Percentiles rank a stretch among this genome's conserved stretches.
These are phyloP conservation scores for Fusarium chuoi DNA, from an alignment of 2,329 filamentous ascomycete species.

Conservation along the genomic window DNA sequence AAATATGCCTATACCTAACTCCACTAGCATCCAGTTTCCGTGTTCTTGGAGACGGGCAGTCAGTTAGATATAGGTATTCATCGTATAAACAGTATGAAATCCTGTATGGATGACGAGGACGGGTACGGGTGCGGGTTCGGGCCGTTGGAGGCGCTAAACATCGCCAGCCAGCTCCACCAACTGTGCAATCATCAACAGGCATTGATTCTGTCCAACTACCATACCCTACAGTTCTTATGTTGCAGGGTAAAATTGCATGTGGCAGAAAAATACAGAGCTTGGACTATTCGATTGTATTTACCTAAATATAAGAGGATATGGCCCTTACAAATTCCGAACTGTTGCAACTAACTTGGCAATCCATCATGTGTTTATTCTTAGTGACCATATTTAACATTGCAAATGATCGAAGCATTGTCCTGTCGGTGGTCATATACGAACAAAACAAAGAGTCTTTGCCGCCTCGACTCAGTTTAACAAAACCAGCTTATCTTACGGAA, in stretches of 20 bases:
- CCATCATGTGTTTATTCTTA: background rate
- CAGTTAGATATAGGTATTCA: background rate
- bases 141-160: constrained; percentile 30
- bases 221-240: background rate
- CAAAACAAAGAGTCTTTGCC: background rate
- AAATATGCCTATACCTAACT: background rate
- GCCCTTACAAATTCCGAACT: accelerated
- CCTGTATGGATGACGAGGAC: background rate
- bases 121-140: constrained; percentile 25
- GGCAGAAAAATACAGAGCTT: too few relatives aligned
- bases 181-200: background rate
- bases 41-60: too few relatives aligned
- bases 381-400: background rate
- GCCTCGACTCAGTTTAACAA: background rate
- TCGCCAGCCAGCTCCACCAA: background rate
- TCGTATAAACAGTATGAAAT: background rate
- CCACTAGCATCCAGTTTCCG: background rate
- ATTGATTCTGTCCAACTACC: background rate
- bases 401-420: background rate
- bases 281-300: background rate
- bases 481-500: background rate
- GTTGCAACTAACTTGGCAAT: background rate
- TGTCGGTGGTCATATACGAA: background rate
- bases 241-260: background rate
- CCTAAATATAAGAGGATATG: background rate